Percentiles rank a stretch among this genome's conserved stretches.
Evolutionary conservation across 2,329 filamentous ascomycete genomes (phyloP).

Genomic region (Talaromyces sp.): DNA sequence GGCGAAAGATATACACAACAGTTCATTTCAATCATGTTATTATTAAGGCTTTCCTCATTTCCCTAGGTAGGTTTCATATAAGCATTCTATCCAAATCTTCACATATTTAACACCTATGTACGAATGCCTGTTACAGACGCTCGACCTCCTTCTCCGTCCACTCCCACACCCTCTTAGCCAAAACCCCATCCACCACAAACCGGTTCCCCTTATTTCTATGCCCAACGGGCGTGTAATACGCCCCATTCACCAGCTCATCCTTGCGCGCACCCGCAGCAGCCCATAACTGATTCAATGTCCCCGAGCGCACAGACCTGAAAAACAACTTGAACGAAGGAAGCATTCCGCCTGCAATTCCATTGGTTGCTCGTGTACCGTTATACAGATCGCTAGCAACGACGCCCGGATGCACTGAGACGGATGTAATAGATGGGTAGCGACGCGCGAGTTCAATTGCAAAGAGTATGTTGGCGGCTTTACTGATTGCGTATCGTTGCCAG

Average conservation of each 20-base stretch:
- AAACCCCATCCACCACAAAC: constrained; percentile 31
- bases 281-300: constrained; percentile 44
- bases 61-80: too few relatives aligned
- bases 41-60: neutral
- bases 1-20: constrained; percentile 11
- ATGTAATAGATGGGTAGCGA: constrained; percentile 42
- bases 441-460: constrained; percentile 47
- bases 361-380: constrained; percentile 27
- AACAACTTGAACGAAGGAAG: constrained; percentile 22
- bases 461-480: constrained; percentile 51
- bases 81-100: neutral
- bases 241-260: constrained; percentile 35
- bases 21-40: neutral
- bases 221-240: constrained; percentile 44
- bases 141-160: constrained; percentile 37
- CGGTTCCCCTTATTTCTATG: constrained; percentile 28
- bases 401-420: constrained; percentile 52
- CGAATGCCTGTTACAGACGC: neutral
- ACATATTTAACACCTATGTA: neutral
- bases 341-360: constrained; percentile 24
- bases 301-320: constrained; percentile 33
- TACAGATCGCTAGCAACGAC: constrained; percentile 44
- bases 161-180: constrained; percentile 41
- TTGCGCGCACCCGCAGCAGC: constrained; percentile 36
- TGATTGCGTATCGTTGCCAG: constrained; percentile 50